Evolutionary conservation across 768 basidiomycete genomes (phyloP).

Genomic region (Flagelloscypha sp.): DNA sequence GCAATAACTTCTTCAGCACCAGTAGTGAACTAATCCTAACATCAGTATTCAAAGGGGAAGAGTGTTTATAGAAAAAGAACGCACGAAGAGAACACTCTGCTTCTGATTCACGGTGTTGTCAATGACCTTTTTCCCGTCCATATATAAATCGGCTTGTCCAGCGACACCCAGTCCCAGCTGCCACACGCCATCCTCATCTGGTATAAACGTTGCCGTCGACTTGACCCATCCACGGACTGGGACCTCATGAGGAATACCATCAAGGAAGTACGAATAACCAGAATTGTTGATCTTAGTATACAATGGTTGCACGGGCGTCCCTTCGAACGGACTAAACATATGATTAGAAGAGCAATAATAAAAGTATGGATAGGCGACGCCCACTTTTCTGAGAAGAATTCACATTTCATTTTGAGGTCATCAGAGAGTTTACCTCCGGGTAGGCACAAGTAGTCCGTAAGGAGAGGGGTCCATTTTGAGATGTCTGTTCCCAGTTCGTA

Average conservation of each 20-base stretch:
- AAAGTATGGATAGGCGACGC: conserved; percentile 18
- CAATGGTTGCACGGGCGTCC: too few relatives aligned
- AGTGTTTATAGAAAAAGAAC: too few relatives aligned
- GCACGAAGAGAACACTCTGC: conserved; percentile 31
- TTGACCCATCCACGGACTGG: too few relatives aligned
- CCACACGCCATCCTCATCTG: conserved; percentile 42
- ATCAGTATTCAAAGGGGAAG: too few relatives aligned
- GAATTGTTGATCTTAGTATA: too few relatives aligned
- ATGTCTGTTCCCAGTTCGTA: conserved; percentile 36
- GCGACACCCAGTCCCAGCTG: conserved; percentile 39
- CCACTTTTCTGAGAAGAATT: conserved; percentile 29
- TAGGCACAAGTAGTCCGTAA: conserved; percentile 37
- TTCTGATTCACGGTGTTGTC: conserved; percentile 33
- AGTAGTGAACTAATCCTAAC: too few relatives aligned
- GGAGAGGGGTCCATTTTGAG: conserved; percentile 41
- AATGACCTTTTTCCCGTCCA: conserved; percentile 38
- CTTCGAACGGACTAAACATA: too few relatives aligned
- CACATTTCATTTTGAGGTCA: conserved; percentile 41
- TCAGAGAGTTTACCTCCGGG: conserved; percentile 27
- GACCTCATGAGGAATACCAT: too few relatives aligned
- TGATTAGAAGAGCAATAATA: too few relatives aligned
- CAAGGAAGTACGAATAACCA: too few relatives aligned
- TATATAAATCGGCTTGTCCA: conserved; percentile 40
- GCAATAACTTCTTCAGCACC: conserved; percentile 32
- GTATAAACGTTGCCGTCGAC: too few relatives aligned